Evolutionary conservation across 306 rosid genomes (phyloP), one percentile per base, ranked within the genome.

Genomic region (Begonia loranthoides): DNA sequence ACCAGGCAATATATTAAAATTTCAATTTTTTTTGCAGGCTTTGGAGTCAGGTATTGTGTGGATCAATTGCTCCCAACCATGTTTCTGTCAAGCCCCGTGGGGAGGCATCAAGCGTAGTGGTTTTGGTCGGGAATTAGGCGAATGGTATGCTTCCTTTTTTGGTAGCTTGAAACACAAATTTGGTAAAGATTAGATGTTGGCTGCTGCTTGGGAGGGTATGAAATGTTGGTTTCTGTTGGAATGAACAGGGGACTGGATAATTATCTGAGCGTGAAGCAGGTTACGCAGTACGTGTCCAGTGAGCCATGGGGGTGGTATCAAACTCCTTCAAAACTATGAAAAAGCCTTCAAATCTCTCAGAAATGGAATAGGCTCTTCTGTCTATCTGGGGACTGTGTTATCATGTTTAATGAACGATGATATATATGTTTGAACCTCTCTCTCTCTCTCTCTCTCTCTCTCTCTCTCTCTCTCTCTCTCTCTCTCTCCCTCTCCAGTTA

Each of bases 41-140:
- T 50, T 90, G 56, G 84, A 76, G 67, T 78, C 94, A 8, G 99
- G 99, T 55, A 66, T 90, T 51, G 95, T 86, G n/a, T 90, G 99
- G 99, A 5, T 86, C 66, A 90, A 90, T 69, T 90, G 99, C 68
- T 90, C 97, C 47, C 99, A 90, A 48, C 99, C 99, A 56, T 85
- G 94, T 75, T 90, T 90, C 73, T 63, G 77, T 66, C 99, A 90
- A 68, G 99, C 94, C 41, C 99, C 99, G 19, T 90, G 99, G 99
- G 99, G 99, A 62, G 99, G 99, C 81, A 65, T 24, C 51, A 90
- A 90, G 59, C 90, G 92, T 12, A 90, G 99, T 44, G 99, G 99
- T 59, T 85, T 82, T 24, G 99, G 99, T 44, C 99, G 99, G 54
- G 99, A 90, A 76, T 68, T 90, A 57, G 99, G 99, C 67, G 84